phyloP scores from a whole-genome alignment of 73 alveolate genomes.

The Paramecium tetraurelia region DNA sequence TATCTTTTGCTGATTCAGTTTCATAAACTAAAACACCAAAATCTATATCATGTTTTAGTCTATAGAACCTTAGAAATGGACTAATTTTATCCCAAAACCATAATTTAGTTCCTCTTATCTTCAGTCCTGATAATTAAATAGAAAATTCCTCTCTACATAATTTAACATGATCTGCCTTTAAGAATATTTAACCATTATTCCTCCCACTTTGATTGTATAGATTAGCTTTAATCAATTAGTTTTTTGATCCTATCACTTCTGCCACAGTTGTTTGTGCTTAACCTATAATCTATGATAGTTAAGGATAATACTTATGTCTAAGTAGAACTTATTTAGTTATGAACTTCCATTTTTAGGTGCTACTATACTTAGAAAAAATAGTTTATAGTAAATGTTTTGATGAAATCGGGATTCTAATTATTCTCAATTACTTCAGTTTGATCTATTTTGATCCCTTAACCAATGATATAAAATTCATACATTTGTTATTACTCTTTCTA shows the following conservation, averaged over 20 bases:
- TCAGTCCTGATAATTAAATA: neutral
- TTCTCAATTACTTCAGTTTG: conserved; percentile 67
- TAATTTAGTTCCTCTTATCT: neutral
- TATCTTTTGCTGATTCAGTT: conserved; percentile 25
- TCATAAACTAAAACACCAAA: conserved; percentile 31
- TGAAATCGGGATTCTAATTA: conserved; percentile 79
- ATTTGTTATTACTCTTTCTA: neutral
- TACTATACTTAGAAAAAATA: conserved; percentile 71
- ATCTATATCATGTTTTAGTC: neutral
- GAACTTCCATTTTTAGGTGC: conserved; percentile 29
- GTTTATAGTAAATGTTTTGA: conserved; percentile 57
- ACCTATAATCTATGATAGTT: neutral
- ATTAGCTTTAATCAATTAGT: neutral
- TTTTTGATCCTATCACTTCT: neutral
- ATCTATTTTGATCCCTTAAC: conserved; percentile 60
- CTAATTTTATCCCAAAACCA: conserved; percentile 13
- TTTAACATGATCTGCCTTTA: neutral
- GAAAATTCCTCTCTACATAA: neutral
- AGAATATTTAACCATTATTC: neutral
- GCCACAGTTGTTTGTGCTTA: neutral
- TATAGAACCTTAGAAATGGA: conserved; percentile 42
- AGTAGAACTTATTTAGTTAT: neutral
- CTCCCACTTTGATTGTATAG: neutral
- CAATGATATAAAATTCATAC: neutral
- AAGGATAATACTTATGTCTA: neutral